These are phyloP conservation scores for Globisporangium irregulare DNA, from an alignment of 352 stramenopile species.

Conservation along the genomic window DNA sequence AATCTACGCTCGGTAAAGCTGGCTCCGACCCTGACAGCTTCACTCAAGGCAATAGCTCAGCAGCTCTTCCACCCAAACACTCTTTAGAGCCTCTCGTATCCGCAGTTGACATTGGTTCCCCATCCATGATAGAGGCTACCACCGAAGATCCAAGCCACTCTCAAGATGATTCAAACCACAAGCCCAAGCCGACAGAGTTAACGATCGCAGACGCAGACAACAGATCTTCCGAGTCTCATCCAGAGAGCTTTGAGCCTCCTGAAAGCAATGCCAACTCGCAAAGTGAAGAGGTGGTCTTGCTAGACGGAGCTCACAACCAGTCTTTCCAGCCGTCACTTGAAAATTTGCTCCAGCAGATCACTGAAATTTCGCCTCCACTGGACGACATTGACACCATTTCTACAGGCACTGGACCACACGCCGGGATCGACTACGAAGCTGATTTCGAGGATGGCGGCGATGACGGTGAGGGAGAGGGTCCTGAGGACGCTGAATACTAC, in stretches of 20 bases:
- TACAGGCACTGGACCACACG: not conserved
- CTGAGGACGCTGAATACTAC: slow-evolving; percentile 9
- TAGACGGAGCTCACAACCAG: not conserved
- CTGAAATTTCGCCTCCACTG: not conserved
- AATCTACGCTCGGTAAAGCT: no score
- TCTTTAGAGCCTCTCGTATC: no score
- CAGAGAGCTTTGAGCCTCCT: not conserved
- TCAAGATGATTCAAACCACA: no score
- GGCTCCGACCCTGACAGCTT: no score
- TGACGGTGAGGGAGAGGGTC: not conserved
- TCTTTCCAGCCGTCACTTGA: not conserved
- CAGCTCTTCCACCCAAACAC: no score
- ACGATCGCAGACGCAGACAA: no score
- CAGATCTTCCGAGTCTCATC: no score
- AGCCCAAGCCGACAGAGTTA: no score
- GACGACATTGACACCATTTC: not conserved
- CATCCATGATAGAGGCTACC: no score
- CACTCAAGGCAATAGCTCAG: no score
- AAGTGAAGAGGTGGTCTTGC: not conserved
- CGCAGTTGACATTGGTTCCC: no score
- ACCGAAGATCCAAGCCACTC: no score
- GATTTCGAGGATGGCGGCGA: slow-evolving; percentile 23
- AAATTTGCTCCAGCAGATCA: not conserved
- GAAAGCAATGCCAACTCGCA: not conserved
- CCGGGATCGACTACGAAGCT: slow-evolving; percentile 17